Evolutionary conservation across 805 yeast genomes (phyloP).

Genomic region (Zygosaccharomyces rouxii): DNA sequence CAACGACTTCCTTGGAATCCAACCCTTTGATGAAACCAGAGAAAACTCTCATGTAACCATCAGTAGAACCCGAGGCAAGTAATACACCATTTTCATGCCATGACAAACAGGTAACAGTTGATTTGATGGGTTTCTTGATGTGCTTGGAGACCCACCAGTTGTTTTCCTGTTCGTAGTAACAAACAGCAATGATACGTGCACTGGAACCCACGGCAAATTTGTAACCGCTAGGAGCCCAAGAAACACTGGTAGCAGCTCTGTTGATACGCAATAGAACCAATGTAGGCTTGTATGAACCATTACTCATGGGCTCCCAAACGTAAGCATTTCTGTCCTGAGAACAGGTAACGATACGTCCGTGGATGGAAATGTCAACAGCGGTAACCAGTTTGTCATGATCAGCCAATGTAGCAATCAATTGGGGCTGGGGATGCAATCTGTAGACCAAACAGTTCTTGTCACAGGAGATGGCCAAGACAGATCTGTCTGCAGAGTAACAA

Average conservation of each 20-base stretch:
- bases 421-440: conserved; percentile 50
- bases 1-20: conserved; percentile 53
- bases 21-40: conserved; percentile 85
- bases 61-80: conserved; percentile 87
- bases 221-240: conserved; percentile 92
- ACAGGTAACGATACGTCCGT: conserved; percentile 91
- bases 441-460: conserved; percentile 73
- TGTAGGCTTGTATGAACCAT: conserved; percentile 72
- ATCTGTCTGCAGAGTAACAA: conserved; percentile 67
- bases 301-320: conserved; percentile 81
- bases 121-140: conserved; percentile 88
- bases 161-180: conserved; percentile 92
- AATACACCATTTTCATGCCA: conserved; percentile 95
- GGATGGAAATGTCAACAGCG: conserved; percentile 83
- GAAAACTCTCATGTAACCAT: conserved; percentile 86
- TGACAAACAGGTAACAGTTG: conserved; percentile 74
- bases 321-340: conserved; percentile 97
- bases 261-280: conserved; percentile 87
- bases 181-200: conserved; percentile 89
- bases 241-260: conserved; percentile 90
- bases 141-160: conserved; percentile 99
- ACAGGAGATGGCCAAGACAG: conserved; percentile 74
- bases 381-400: conserved; percentile 95
- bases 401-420: conserved; percentile 57
- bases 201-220: conserved; percentile 98